A percentile compares a stretch with the other conserved stretches of the same genome.
These are phyloP conservation scores for Ceratobasidium sp. DNA, from an alignment of 1,284 basidiomycete genomes.

Conservation along the genomic window DNA sequence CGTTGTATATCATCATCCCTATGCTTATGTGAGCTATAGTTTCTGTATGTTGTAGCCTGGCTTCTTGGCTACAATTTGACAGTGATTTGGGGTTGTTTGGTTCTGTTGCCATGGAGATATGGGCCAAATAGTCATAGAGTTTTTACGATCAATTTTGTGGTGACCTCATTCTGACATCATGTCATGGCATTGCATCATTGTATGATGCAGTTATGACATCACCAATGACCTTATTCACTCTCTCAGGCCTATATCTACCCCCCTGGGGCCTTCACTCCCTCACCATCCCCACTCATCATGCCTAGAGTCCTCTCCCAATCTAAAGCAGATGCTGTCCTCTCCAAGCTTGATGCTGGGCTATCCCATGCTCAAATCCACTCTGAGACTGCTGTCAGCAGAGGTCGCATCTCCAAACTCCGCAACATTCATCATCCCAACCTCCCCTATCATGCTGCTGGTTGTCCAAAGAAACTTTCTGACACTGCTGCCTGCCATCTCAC, in stretches of 20 bases:
- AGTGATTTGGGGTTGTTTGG: too few relatives aligned
- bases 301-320: background rate
- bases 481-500: background rate
- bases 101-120: too few relatives aligned
- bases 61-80: too few relatives aligned
- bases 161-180: background rate
- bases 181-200: background rate
- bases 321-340: conserved; percentile 1
- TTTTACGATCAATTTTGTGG: too few relatives aligned
- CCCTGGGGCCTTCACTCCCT: background rate
- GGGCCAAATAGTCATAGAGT: too few relatives aligned
- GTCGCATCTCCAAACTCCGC: background rate
- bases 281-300: conserved; percentile 2
- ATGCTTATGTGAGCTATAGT: too few relatives aligned
- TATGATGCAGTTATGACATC: conserved; percentile 1
- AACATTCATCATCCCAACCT: background rate
- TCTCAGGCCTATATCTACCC: background rate
- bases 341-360: conserved; percentile 5
- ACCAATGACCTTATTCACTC: background rate
- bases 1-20: too few relatives aligned
- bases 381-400: background rate
- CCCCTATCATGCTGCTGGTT: background rate
- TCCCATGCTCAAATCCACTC: conserved; percentile 3
- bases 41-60: too few relatives aligned
- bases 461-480: background rate